A percentile compares a stretch with the other conserved stretches of the same genome.
Conservation (phyloP, 129 eudicot genomes). For the Dittrichia graveolens region DNA sequence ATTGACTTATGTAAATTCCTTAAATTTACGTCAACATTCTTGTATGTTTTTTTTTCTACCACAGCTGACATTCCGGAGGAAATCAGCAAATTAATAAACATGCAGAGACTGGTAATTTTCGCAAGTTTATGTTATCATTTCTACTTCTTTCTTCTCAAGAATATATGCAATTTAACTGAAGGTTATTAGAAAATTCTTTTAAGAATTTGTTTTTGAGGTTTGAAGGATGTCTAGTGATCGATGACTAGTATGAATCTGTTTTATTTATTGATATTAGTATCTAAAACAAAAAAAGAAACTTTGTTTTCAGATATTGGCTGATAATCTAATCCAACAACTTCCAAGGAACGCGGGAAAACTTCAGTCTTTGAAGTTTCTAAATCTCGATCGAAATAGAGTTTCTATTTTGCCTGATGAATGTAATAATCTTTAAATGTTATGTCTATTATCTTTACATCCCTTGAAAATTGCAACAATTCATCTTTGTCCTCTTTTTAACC, state of each 20-base stretch:
- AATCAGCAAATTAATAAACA: slow-evolving; percentile 69
- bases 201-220: background rate
- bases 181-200: background rate
- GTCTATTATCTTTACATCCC: slow-evolving; percentile 7
- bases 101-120: slow-evolving; percentile 87
- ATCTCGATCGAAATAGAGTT: slow-evolving; percentile 76
- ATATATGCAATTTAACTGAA: background rate
- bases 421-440: slow-evolving; percentile 37
- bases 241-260: slow-evolving; percentile 7
- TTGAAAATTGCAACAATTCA: slow-evolving; percentile 23
- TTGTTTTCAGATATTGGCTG: slow-evolving; percentile 75
- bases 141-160: background rate
- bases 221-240: slow-evolving; percentile 7
- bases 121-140: slow-evolving; percentile 9
- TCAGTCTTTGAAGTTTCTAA: slow-evolving; percentile 71
- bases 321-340: slow-evolving; percentile 73
- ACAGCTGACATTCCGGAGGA: slow-evolving; percentile 90
- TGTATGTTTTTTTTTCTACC: slow-evolving; percentile 25
- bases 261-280: slow-evolving; percentile 11
- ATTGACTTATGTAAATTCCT: background rate
- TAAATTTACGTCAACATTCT: background rate
- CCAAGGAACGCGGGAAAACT: slow-evolving; percentile 84
- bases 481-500: background rate
- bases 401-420: slow-evolving; percentile 90
- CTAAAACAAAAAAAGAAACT: background rate